Percentiles rank a stretch among this genome's conserved stretches.
These are phyloP conservation scores for Venturia carpophila DNA, from an alignment of 2,329 filamentous ascomycete species.

Conservation along the genomic window DNA sequence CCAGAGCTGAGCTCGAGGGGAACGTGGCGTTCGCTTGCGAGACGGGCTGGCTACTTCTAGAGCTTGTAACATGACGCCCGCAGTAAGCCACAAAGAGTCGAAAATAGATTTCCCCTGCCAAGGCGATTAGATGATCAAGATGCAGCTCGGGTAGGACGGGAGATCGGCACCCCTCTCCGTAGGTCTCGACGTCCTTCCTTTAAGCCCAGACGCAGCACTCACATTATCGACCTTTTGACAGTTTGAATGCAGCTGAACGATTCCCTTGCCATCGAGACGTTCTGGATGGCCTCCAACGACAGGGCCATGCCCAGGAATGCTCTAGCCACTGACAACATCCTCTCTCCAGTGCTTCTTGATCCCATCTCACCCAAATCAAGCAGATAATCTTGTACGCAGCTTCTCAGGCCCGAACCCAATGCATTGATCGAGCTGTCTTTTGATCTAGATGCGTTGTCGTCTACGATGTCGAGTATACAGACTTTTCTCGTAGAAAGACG, in stretches of 20 bases:
- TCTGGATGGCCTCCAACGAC: background rate
- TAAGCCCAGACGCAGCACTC: no score
- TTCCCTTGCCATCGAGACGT: background rate
- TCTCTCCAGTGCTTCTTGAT: no score
- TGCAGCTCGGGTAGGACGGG: background rate
- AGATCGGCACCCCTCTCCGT: background rate
- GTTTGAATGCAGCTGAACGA: no score
- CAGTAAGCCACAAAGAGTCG: background rate
- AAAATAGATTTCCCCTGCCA: slow-evolving; percentile 5
- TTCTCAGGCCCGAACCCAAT: no score
- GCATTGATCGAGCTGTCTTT: no score
- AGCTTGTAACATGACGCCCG: background rate
- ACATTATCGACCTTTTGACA: no score
- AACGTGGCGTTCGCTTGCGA: background rate
- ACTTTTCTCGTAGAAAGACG: no score
- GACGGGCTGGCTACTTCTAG: background rate
- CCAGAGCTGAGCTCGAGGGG: background rate
- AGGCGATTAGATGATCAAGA: background rate
- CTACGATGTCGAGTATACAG: no score
- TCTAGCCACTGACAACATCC: background rate
- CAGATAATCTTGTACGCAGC: no score
- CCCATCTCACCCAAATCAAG: no score
- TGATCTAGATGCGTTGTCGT: no score
- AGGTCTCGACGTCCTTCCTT: no score
- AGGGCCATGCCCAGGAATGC: background rate